These are phyloP conservation scores for Phytophthora niederhauseri DNA, from an alignment of 352 stramenopile genomes.

Conservation along the genomic window DNA sequence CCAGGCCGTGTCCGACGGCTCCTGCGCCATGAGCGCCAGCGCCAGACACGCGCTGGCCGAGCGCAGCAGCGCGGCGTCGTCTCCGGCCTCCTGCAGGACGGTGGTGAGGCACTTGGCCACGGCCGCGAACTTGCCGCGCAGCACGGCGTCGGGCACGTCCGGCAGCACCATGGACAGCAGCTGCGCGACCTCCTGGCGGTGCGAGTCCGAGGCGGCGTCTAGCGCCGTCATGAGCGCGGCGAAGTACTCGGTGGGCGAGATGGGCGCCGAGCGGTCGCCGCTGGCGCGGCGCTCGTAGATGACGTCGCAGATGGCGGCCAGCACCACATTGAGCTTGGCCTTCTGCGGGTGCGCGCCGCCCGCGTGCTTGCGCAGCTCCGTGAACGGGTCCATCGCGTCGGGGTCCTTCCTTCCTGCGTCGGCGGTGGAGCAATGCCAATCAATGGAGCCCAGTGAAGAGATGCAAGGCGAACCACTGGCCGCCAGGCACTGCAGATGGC, in stretches of 20 bases:
- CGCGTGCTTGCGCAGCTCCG: conserved; percentile 81
- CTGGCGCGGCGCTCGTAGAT: conserved; percentile 75
- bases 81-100: conserved; percentile 74
- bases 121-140: conserved; percentile 81
- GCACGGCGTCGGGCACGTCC: conserved; percentile 68
- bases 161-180: conserved; percentile 81
- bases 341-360: conserved; percentile 82
- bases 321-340: conserved; percentile 82
- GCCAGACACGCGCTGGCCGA: conserved; percentile 70
- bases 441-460: conserved; percentile 37
- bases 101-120: conserved; percentile 71
- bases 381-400: conserved; percentile 72
- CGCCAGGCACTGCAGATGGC: conserved; percentile 1
- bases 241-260: conserved; percentile 89
- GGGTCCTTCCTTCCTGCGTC: not conserved
- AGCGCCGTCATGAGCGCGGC: conserved; percentile 88
- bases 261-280: conserved; percentile 31
- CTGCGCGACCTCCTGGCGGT: conserved; percentile 81
- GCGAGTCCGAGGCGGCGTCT: conserved; percentile 70
- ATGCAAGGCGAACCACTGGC: conserved; percentile 42
- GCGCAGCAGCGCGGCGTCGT: conserved; percentile 65
- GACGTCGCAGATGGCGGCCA: conserved; percentile 82
- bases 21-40: conserved; percentile 70
- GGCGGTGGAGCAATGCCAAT: conserved; percentile 23
- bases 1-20: conserved; percentile 68